Conservation (phyloP, 164 flowering plant species). For the Kingdonia uniflora region DNA sequence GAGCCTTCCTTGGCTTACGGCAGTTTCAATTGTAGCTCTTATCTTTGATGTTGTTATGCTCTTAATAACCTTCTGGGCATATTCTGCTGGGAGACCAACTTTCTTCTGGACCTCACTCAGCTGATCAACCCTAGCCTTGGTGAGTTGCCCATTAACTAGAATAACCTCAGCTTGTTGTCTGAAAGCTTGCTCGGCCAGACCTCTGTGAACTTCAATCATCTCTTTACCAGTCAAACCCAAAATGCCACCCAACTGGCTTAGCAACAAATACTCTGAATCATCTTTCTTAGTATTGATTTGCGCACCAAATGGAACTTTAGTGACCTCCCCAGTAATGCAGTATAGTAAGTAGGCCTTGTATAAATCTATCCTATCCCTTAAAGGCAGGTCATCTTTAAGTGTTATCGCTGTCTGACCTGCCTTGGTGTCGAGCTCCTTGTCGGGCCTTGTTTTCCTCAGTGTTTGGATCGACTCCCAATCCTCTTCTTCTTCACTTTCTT, state of each 20-base stretch:
- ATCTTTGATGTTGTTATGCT: conserved; percentile 73
- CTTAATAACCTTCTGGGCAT: conserved; percentile 78
- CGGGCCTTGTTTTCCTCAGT: conserved; percentile 50
- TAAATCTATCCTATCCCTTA: conserved; percentile 64
- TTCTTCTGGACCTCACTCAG: conserved; percentile 67
- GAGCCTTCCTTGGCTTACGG: conserved; percentile 61
- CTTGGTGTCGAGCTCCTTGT: conserved; percentile 39
- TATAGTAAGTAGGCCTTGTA: conserved; percentile 72
- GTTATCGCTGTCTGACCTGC: conserved; percentile 76
- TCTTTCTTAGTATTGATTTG: conserved; percentile 60
- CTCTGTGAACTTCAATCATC: conserved; percentile 59
- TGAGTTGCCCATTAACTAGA: conserved; percentile 86
- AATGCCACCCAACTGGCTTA: conserved; percentile 73
- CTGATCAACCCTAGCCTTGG: conserved; percentile 67
- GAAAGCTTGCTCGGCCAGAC: conserved; percentile 84
- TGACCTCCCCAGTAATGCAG: conserved; percentile 73
- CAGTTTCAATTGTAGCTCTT: conserved; percentile 80
- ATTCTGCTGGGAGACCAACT: conserved; percentile 68
- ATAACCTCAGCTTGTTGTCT: conserved; percentile 83
- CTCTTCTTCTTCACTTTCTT: conserved; percentile 34
- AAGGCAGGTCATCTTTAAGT: conserved; percentile 76
- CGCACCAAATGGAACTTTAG: conserved; percentile 54
- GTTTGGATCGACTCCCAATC: conserved; percentile 78
- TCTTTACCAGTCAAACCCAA: conserved; percentile 61
- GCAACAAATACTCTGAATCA: conserved; percentile 53